phyloP scores from a whole-genome alignment of 1,139 yeast genomes.

The Candida sanyaensis region DNA sequence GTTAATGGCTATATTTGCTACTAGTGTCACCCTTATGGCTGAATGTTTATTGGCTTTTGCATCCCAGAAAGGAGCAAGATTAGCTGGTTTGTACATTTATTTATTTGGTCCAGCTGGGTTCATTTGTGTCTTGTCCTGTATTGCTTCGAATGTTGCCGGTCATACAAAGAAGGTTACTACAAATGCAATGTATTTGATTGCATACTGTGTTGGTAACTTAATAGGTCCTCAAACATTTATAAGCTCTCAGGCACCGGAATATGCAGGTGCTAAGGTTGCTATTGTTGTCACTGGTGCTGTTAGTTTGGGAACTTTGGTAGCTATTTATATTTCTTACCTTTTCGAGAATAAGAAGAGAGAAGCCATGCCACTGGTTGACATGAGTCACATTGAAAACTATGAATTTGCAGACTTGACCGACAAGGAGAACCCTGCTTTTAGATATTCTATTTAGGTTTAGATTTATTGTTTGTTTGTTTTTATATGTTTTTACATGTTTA shows the following conservation, averaged over 20 bases:
- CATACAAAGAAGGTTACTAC: conserved; percentile 66
- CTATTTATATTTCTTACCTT: conserved; percentile 30
- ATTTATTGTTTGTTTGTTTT: background rate
- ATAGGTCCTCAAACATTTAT: conserved; percentile 73
- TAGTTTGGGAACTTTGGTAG: conserved; percentile 21
- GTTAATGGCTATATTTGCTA: conserved; percentile 44
- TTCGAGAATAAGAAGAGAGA: conserved; percentile 31
- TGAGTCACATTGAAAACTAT: conserved; percentile 43
- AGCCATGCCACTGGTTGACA: conserved; percentile 14
- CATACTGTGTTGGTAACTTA: conserved; percentile 68
- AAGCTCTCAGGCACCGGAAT: conserved; percentile 52
- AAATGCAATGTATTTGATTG: conserved; percentile 60
- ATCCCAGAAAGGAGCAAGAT: conserved; percentile 28
- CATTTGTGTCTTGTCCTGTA: conserved; percentile 48
- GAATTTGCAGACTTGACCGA: conserved; percentile 67
- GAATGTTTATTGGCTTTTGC: conserved; percentile 54
- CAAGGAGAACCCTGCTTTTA: conserved; percentile 61
- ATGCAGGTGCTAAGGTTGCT: conserved; percentile 45
- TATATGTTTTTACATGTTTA: too few species aligned
- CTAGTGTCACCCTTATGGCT: conserved; percentile 37
- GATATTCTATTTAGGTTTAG: conserved; percentile 33
- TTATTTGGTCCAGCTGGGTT: conserved; percentile 39
- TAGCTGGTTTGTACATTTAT: conserved; percentile 43
- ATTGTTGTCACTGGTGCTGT: conserved; percentile 34
- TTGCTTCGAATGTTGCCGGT: conserved; percentile 67